Conservation (phyloP, 257 asterid genomes). For the Perilla frutescens region DNA sequence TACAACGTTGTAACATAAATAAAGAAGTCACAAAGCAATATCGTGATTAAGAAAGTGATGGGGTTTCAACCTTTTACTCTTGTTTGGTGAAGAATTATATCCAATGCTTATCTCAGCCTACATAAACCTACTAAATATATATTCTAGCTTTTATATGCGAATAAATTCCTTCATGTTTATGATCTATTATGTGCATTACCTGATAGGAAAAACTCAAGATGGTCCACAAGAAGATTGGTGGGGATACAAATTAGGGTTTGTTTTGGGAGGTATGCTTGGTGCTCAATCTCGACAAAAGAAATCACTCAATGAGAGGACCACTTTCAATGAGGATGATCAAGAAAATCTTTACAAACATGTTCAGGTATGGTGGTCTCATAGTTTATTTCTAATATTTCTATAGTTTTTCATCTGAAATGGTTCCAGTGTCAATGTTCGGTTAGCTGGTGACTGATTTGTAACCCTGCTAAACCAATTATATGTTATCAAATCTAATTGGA, state of each 20-base stretch:
- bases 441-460: too few relatives aligned
- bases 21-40: background rate
- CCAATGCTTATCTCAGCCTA: constrained; percentile 4
- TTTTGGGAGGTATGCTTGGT: constrained; percentile 90
- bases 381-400: background rate
- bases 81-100: constrained; percentile 12
- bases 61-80: background rate
- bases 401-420: background rate
- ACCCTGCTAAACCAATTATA: background rate
- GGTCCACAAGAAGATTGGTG: constrained; percentile 78
- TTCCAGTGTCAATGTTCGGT: too few relatives aligned
- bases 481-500: constrained; percentile 3
- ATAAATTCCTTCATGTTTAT: background rate
- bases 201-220: constrained; percentile 55
- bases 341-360: constrained; percentile 94
- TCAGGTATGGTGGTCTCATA: constrained; percentile 52
- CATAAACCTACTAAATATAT: background rate
- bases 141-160: background rate
- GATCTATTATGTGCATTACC: background rate
- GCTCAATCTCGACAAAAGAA: constrained; percentile 72
- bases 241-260: constrained; percentile 85
- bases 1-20: background rate
- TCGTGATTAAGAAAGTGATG: background rate
- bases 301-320: constrained; percentile 56
- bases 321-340: constrained; percentile 87